Base-by-base conservation (phyloP, 148 eudicot genomes). In the Rhododendron kiyosumense region DNA sequence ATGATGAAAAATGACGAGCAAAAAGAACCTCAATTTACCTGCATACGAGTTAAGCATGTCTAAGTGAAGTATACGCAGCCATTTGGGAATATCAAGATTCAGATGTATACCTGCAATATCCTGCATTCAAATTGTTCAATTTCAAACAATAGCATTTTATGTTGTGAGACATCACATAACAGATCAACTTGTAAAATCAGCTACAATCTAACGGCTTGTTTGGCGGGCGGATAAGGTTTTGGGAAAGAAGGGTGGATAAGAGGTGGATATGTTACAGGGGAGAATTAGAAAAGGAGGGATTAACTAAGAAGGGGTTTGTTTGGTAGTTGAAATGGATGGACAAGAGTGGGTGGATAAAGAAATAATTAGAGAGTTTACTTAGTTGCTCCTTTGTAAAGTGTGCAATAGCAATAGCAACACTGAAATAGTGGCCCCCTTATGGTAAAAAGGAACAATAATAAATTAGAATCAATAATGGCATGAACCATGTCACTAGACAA, bases 101-200 rank as follows among this genome's bases (percentile, higher is more conserved):
- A 96, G 78, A 89, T 93, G 93, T 84, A 95, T 92, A 57, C 99
- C 99, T 88, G 98, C 91, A 93, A 96, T 90, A 81, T 93, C 91
- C 99, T 96, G 94, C 90, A 93, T 78, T 86, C 81, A 75, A 84
- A 88, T 41, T 83, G 83, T 86, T 84, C 83, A 88, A 78, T 71
- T 87, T 86, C 85, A 86, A 26, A 83, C 75, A 87, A 43, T 32
- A 76, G 54, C 38, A 43, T 46, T 41, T 59, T 13, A 79, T 48
- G 61, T 15, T 32, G 45, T 32, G 73, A 59, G 32, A 36, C 32
- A 36, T 20, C 28, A 59, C 20, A 59, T 30, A 36, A 36, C 17
- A 82, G 49, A 82, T 59, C 79, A 85, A 46, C 14, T 67, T 28
- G 8, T 22, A 34, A 22, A 86, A 46, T 69, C 24, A 65, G 43